A percentile compares a stretch with the other conserved stretches of the same genome.
These are phyloP conservation scores for Cercospora brassicicola DNA, from an alignment of 2,329 filamentous ascomycete genomes.

Conservation along the genomic window DNA sequence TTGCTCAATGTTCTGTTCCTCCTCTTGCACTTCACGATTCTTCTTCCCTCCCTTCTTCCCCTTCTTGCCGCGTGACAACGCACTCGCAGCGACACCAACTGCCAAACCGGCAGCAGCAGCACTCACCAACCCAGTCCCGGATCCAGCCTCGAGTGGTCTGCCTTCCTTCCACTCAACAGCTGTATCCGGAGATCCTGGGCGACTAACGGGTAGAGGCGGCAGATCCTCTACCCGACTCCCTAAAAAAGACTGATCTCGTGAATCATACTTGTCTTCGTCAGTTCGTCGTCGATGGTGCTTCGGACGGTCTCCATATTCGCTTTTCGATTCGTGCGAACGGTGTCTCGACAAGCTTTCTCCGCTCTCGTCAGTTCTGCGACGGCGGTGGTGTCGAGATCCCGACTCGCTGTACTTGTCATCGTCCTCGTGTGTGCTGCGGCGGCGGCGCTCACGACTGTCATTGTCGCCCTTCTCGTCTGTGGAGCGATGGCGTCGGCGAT, in stretches of 20 bases:
- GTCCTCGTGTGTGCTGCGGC: constrained; percentile 28
- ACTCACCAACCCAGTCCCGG: constrained; percentile 30
- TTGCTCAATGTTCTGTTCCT: no score
- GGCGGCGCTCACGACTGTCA: constrained; percentile 30
- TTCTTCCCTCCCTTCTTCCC: neutral
- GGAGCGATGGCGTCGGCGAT: constrained; percentile 23
- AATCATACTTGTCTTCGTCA: constrained; percentile 28
- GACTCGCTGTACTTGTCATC: constrained; percentile 30
- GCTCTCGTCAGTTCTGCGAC: constrained; percentile 30
- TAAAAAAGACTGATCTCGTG: constrained; percentile 61
- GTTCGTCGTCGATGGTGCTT: constrained; percentile 28
- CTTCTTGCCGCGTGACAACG: constrained; percentile 9
- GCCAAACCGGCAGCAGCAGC: constrained; percentile 16
- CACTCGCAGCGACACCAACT: constrained; percentile 11
- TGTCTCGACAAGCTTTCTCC: constrained; percentile 25
- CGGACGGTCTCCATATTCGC: constrained; percentile 24
- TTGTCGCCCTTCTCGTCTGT: constrained; percentile 27
- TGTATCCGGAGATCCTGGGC: constrained; percentile 30
- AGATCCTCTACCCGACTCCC: constrained; percentile 62
- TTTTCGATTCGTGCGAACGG: constrained; percentile 23
- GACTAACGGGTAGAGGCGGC: constrained; percentile 47
- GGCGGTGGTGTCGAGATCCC: constrained; percentile 31
- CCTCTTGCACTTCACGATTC: neutral
- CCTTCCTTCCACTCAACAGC: constrained; percentile 37
- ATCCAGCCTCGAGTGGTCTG: constrained; percentile 36